Conservation (phyloP, 164 flowering plant species). For the grape (Vitis vinifera) region DNA sequence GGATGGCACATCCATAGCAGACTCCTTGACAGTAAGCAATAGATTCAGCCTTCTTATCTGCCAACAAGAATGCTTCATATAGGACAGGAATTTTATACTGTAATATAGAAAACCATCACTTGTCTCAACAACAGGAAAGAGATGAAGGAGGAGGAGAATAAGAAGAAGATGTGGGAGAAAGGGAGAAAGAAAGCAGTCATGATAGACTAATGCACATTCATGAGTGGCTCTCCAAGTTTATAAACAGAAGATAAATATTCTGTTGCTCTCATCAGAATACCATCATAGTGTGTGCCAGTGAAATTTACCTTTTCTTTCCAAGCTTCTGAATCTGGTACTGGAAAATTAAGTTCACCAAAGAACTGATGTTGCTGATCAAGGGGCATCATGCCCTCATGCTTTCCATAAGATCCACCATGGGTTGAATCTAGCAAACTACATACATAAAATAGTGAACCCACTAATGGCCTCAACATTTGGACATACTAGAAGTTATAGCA, state of each 20-base stretch:
- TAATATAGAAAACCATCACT: background rate
- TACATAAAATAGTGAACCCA: slow-evolving; percentile 1
- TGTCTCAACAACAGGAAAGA: background rate
- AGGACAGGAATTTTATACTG: background rate
- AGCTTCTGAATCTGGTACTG: slow-evolving; percentile 60
- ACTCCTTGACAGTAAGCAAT: slow-evolving; percentile 43
- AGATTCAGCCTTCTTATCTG: slow-evolving; percentile 42
- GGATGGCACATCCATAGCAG: slow-evolving; percentile 46
- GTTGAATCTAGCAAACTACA: slow-evolving; percentile 66
- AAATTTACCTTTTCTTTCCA: slow-evolving; percentile 83
- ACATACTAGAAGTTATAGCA: background rate
- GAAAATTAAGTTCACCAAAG: slow-evolving; percentile 73
- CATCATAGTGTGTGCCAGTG: background rate
- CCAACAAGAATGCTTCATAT: background rate
- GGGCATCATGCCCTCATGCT: slow-evolving; percentile 57
- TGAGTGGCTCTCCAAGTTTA: background rate
- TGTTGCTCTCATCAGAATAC: too few species aligned
- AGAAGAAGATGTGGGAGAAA: background rate
- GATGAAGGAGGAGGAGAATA: background rate
- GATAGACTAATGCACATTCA: background rate
- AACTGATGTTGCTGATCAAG: slow-evolving; percentile 59
- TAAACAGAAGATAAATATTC: background rate
- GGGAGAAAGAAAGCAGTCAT: background rate
- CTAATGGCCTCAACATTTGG: background rate
- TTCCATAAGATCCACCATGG: slow-evolving; percentile 55